Percentiles rank a stretch among this genome's conserved stretches.
Conservation (phyloP, 306 rosid species). For the Vicia sativa region DNA sequence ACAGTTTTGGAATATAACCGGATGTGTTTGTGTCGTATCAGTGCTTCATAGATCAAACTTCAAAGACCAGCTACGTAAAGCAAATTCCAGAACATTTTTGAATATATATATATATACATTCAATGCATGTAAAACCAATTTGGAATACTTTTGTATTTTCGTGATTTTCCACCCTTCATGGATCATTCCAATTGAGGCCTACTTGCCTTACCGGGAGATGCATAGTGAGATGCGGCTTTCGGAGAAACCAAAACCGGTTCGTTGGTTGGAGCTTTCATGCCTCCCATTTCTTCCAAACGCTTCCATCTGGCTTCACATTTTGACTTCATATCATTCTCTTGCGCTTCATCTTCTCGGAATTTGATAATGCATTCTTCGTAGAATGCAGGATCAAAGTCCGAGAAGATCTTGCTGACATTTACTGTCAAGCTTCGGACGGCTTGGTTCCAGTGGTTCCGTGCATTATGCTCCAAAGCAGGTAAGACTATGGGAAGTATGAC, state of each 20-base stretch:
- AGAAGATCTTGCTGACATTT: conserved; percentile 85
- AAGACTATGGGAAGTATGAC: conserved; percentile 80
- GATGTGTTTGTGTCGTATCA: not conserved
- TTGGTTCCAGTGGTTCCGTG: conserved; percentile 87
- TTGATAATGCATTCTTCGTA: conserved; percentile 75
- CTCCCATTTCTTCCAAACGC: conserved; percentile 87
- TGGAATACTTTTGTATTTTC: conserved; percentile 42
- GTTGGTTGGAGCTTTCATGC: conserved; percentile 65
- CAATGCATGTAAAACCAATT: conserved; percentile 43
- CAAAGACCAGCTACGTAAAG: conserved; percentile 35
- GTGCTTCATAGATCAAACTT: conserved; percentile 32
- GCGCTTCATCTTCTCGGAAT: conserved; percentile 75
- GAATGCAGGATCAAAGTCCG: conserved; percentile 72
- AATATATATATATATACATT: conserved; percentile 73
- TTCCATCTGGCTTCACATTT: conserved; percentile 80
- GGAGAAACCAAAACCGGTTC: conserved; percentile 82
- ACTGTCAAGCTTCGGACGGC: conserved; percentile 89
- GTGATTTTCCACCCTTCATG: conserved; percentile 29
- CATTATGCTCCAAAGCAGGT: conserved; percentile 79
- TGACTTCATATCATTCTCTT: conserved; percentile 48
- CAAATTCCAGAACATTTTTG: conserved; percentile 53
- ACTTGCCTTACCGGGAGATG: conserved; percentile 60
- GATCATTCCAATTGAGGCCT: conserved; percentile 35
- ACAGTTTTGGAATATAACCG: not conserved
- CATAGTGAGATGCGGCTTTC: conserved; percentile 44